phyloP scores from a whole-genome alignment of 1,284 basidiomycete species.

The Megacollybia platyphylla region DNA sequence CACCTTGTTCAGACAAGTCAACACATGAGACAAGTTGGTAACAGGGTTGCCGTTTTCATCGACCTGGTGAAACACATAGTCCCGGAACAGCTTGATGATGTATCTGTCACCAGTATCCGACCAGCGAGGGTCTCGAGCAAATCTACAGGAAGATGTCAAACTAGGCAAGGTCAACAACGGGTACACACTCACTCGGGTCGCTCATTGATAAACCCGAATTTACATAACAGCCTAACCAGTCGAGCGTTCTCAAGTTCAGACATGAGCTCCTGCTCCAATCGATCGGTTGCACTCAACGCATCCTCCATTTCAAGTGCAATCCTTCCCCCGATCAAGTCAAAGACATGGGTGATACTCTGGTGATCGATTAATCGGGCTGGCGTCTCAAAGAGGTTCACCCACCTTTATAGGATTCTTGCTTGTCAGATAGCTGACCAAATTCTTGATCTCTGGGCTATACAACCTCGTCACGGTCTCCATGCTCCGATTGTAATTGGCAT shows the following conservation, averaged over 20 bases:
- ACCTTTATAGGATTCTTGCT: slow-evolving; percentile 60
- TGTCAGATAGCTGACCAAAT: slow-evolving; percentile 68
- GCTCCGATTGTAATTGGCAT: slow-evolving; percentile 59
- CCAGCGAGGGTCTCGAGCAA: slow-evolving; percentile 92
- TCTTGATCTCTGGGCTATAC: slow-evolving; percentile 79
- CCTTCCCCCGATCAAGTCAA: slow-evolving; percentile 68
- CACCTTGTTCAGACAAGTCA: slow-evolving; percentile 86
- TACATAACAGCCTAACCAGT: slow-evolving; percentile 84
- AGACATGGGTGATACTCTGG: slow-evolving; percentile 68
- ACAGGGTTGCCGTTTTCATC: slow-evolving; percentile 87
- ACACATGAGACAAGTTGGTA: slow-evolving; percentile 84
- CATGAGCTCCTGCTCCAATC: slow-evolving; percentile 75
- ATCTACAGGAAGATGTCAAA: slow-evolving; percentile 32
- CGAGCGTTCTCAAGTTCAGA: slow-evolving; percentile 95
- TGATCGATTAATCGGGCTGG: slow-evolving; percentile 4
- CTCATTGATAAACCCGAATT: slow-evolving; percentile 98
- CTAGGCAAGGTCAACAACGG: slow-evolving; percentile 2
- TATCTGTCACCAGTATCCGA: slow-evolving; percentile 98
- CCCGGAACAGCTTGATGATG: slow-evolving; percentile 95
- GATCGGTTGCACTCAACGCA: slow-evolving; percentile 70
- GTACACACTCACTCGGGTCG: slow-evolving; percentile 72
- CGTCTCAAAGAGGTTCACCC: slow-evolving; percentile 3
- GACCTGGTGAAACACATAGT: slow-evolving; percentile 97
- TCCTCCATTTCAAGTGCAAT: slow-evolving; percentile 79
- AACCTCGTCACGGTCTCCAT: slow-evolving; percentile 64